Base-by-base conservation (phyloP, 176 grass and related monocot genomes). In the Juncus effusus region DNA sequence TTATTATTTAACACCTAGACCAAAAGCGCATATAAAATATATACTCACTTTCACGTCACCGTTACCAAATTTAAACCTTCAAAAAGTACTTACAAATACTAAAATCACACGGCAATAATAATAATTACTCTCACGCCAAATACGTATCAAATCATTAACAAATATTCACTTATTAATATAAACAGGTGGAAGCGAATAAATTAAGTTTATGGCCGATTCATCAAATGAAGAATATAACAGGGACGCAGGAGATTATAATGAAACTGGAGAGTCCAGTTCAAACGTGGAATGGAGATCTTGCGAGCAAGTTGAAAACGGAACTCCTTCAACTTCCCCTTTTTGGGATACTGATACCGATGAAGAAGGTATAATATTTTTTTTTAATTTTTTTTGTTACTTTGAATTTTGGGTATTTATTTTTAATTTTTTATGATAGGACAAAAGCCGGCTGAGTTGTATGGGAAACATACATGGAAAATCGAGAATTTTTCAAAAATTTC, bases 401-500 rank as follows among this genome's bases (percentile, higher is more conserved):
- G 50, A 49, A 58, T 35, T 70, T 66, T 3, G 38, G 35, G 2
- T 80, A 8, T 42, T 45, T 37, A 51, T 75, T 50, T 63, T 74
- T 6, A 60, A 51, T 65, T 51, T 64, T 4, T 51, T 10, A 35
- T 60, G 15, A 65, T 49, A 97, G 93, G 85, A 35, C 80, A 72
- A 41, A 99, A 86, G 72, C 94, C 94, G 69, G 77, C 78, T 64
- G 85, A 84, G 4, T 78, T 99, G 45, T 99, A 80, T 35, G 88
- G 88, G 40, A 80, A 77, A 13, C 52, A 86, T 73, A 99, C 94
- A 53, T 99, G 94, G 94, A 99, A 80, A 77, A 90, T 99, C 38
- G 84, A 90, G 61, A 87, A 82, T 74, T 99, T 99, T 60, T 99
- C 94, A 55, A 93, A 89, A 77, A 85, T 91, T 58, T 89, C 88